These are phyloP conservation scores for Lepidium africanum DNA, from an alignment of 345 rosid genomes.

Conservation along the genomic window DNA sequence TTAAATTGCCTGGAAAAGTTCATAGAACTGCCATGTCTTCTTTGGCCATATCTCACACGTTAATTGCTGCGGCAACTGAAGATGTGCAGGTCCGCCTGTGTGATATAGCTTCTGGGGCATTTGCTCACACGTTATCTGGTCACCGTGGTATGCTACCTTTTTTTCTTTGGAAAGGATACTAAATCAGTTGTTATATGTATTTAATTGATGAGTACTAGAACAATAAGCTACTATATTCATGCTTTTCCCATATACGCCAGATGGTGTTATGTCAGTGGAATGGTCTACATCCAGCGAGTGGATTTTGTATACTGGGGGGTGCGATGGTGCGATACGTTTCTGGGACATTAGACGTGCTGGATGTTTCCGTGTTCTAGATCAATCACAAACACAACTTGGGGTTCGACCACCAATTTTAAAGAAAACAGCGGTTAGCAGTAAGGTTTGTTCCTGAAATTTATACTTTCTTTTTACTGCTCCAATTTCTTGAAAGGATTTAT, in stretches of 20 bases:
- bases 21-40: conserved; percentile 88
- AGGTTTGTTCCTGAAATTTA: conserved; percentile 37
- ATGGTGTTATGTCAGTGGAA: conserved; percentile 87
- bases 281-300: conserved; percentile 97
- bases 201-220: not conserved
- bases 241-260: conserved; percentile 36
- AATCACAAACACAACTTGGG: conserved; percentile 79
- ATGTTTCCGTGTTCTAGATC: conserved; percentile 81
- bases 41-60: conserved; percentile 75
- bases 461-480: not conserved
- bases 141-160: conserved; percentile 63
- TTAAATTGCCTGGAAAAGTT: conserved; percentile 95
- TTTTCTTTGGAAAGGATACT: not conserved
- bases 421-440: conserved; percentile 35
- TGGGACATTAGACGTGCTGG: conserved; percentile 98
- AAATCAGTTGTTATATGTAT: not conserved
- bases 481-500: not conserved
- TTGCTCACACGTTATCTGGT: conserved; percentile 87
- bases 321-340: conserved; percentile 96
- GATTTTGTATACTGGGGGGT: conserved; percentile 86
- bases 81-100: conserved; percentile 97
- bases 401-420: conserved; percentile 60
- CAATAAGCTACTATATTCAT: not conserved
- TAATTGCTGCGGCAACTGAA: conserved; percentile 91
- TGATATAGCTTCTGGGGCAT: conserved; percentile 89